These are phyloP conservation scores for Tephrocybe sp. DNA, from an alignment of 768 basidiomycete genomes.

Conservation along the genomic window DNA sequence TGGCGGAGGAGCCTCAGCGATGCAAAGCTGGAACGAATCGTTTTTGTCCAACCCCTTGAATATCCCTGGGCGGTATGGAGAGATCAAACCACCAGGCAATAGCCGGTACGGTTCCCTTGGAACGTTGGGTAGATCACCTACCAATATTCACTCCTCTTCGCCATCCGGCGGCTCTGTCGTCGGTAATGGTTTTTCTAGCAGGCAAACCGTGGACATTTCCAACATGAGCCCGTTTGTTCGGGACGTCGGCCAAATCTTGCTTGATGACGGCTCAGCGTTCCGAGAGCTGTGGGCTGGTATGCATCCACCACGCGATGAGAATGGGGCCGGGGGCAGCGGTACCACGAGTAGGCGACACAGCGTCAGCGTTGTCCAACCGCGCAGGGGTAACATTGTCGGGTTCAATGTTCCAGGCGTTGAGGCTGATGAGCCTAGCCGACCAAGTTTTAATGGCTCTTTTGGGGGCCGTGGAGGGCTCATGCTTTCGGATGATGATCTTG, in stretches of 20 bases:
- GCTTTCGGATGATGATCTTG: slow-evolving; percentile 80
- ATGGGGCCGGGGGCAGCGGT: slow-evolving; percentile 67
- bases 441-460: slow-evolving; percentile 30
- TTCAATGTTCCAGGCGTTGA: slow-evolving; percentile 62
- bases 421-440: slow-evolving; percentile 31
- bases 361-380: slow-evolving; percentile 80
- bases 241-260: slow-evolving; percentile 75
- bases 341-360: slow-evolving; percentile 83
- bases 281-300: slow-evolving; percentile 77
- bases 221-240: slow-evolving; percentile 88
- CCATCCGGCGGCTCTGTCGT: slow-evolving; percentile 39
- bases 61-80: slow-evolving; percentile 57
- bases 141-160: slow-evolving; percentile 51
- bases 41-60: slow-evolving; percentile 59
- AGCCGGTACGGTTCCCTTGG: slow-evolving; percentile 70
- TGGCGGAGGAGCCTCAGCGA: slow-evolving; percentile 37
- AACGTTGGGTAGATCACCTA: slow-evolving; percentile 54
- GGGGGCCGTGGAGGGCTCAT: slow-evolving; percentile 59
- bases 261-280: slow-evolving; percentile 72
- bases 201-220: slow-evolving; percentile 51
- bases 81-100: slow-evolving; percentile 58
- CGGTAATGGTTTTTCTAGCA: slow-evolving; percentile 48
- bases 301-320: slow-evolving; percentile 63
- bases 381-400: slow-evolving; percentile 63
- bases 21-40: slow-evolving; percentile 63